A percentile compares a stretch with the other conserved stretches of the same genome.
These are phyloP conservation scores for Tremellales sp. DNA, from an alignment of 1,284 basidiomycete species.

Conservation along the genomic window DNA sequence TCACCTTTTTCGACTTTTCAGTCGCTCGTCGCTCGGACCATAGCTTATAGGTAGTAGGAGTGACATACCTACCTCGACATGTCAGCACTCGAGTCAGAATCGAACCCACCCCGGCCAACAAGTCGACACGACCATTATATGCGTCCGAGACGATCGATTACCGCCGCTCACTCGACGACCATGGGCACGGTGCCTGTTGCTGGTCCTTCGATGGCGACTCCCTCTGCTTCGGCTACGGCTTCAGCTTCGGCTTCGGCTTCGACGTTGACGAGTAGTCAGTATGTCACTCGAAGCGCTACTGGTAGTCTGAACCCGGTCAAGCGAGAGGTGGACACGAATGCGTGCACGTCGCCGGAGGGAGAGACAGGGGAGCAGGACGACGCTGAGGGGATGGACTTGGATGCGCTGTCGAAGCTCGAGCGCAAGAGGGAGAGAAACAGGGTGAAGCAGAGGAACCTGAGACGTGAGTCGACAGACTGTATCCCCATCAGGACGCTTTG, in stretches of 20 bases:
- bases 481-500: no score
- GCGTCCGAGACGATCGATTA: no score
- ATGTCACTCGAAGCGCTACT: neutral
- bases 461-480: constrained; percentile 33
- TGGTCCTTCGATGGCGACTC: no score
- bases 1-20: neutral
- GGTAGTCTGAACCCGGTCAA: neutral
- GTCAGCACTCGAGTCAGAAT: no score
- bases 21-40: neutral
- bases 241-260: neutral
- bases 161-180: no score
- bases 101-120: no score
- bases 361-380: no score
- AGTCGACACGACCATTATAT: no score
- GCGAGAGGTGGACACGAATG: neutral
- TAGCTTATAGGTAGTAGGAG: neutral
- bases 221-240: neutral
- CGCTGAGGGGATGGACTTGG: no score
- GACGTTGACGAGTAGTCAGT: neutral
- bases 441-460: constrained; percentile 36
- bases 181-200: no score
- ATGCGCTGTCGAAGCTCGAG: constrained; percentile 14
- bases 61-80: neutral
- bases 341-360: neutral
- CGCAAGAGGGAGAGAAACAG: constrained; percentile 35